Evolutionary conservation across 345 rosid species (phyloP), one percentile per base, ranked within the genome.

Genomic region (Mangifera indica): DNA sequence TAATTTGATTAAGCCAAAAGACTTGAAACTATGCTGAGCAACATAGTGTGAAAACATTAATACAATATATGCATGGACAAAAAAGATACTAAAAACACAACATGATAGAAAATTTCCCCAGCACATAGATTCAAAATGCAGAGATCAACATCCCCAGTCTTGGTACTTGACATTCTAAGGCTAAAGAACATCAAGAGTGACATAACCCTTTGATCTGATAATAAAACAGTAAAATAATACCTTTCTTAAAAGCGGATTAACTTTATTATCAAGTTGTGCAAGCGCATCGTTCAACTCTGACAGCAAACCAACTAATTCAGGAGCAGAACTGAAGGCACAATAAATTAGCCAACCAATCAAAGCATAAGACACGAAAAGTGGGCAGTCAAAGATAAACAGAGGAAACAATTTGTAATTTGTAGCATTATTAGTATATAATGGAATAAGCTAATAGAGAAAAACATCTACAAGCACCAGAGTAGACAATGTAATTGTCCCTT

Each of bases 241-340:
- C 97, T 78, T 86, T 74, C 29, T 79, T 75, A 94, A 40, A 60
- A 90, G 78, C 3, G 98, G 98, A 79, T 89, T 86, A 68, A 92
- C 81, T 81, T 83, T 82, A 74, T 53, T 78, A 76, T 90, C 90
- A 79, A 94, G 95, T 84, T 89, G 83, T 46, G 87, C 89, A 20
- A 84, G 73, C 40, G 98, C 82, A 78, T 81, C 85, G 44, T 87
- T 85, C 67, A 94, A 83, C 85, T 94, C 98, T 34, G 92, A 87
- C 73, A 89, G 86, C 76, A 94, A 83, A 74, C 97, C 93, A 69
- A 92, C 87, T 67, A 94, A 78, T 71, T 94, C 99, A 63, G 99
- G 99, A 48, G 97, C 98, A 84, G 97, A 87, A 77, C 99, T 94
- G 91, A 4, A 76, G 22, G 6, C 54, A 53, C 46, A 70, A 25